Conservation (phyloP, 2,329 filamentous ascomycete species). For the Trichocomaceae sp. region DNA sequence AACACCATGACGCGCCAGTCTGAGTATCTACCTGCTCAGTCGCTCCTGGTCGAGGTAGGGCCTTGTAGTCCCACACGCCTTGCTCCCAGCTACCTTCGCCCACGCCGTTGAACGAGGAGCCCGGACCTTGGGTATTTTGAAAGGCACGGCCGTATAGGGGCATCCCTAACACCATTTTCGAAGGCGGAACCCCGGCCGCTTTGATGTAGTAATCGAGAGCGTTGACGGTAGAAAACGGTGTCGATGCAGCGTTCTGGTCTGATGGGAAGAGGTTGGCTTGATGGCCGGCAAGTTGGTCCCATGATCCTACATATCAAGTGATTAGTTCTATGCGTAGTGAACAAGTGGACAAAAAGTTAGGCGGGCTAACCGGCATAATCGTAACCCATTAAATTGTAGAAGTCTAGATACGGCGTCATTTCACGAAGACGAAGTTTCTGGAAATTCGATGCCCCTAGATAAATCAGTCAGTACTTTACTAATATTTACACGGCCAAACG, state of each 20-base stretch:
- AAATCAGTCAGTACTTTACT: slow-evolving; percentile 31
- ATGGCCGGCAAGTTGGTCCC: slow-evolving; percentile 64
- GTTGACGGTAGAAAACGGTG: slow-evolving; percentile 68
- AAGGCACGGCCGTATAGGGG: slow-evolving; percentile 91
- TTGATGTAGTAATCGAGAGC: slow-evolving; percentile 66
- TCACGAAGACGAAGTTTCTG: slow-evolving; percentile 34
- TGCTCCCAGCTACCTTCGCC: slow-evolving; percentile 73
- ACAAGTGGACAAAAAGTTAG: neutral
- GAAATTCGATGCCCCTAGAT: slow-evolving; percentile 17
- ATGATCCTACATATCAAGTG: slow-evolving; percentile 4
- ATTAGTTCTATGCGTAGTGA: neutral
- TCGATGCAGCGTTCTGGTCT: slow-evolving; percentile 52
- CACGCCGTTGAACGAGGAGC: slow-evolving; percentile 62
- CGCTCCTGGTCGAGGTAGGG: slow-evolving; percentile 63
- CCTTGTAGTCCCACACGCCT: slow-evolving; percentile 85
- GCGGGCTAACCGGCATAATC: slow-evolving; percentile 12
- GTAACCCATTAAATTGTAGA: slow-evolving; percentile 40
- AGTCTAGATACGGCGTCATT: slow-evolving; percentile 46
- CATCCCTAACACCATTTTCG: slow-evolving; percentile 87
- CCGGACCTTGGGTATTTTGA: slow-evolving; percentile 68
- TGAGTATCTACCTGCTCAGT: slow-evolving; percentile 58
- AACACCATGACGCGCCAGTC: slow-evolving; percentile 69
- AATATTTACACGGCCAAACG: neutral
- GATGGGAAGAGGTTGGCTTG: slow-evolving; percentile 71
- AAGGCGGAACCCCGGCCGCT: slow-evolving; percentile 52